Evolutionary conservation across 1,139 yeast genomes (phyloP), one percentile per base, ranked within the genome.

Genomic region (Yamadazyma dendronema): DNA sequence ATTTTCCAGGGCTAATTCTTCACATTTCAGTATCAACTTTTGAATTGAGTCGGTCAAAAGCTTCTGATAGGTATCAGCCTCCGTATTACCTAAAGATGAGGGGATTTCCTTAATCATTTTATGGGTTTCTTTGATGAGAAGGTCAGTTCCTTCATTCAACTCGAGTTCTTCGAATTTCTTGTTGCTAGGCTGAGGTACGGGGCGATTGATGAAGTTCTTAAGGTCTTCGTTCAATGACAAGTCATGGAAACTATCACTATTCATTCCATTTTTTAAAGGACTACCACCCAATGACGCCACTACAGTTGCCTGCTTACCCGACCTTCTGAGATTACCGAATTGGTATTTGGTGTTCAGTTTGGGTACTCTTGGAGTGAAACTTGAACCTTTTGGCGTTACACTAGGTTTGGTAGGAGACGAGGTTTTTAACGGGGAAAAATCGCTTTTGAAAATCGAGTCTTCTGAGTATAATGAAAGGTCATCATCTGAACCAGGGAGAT

Each of bases 121-220:
- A 37, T 63, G 68, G 4, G 70, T 62, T 34, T 62, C 65, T 17
- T 48, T 52, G 13, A 64, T 50, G 17, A 61, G 41, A 10, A 59
- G 43, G 30, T 61, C 63, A 3, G 60, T 52, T 16, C 48, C 50
- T 23, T 53, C 60, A 9, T 4, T 31, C 21, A 16, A n/a, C 5
- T 26, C 29, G 6, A 26, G 16, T 4, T 26, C n/a, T 6, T 7
- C 8, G 5, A 12, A 13, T 4, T 12, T 23, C 28, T 6, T 22
- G n/a, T n/a, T n/a, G 9, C 22, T 19, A 7, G 22, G 22, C 9
- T 17, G 33, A n/a, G 26, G 17, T 10, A 28, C 28, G 8, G 36
- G 15, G 11, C 25, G 24, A n/a, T 36, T 24, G 10, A 40, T 34
- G 19, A 40, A 37, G 15, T 38, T 31, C 22, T 28, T 36, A 8